phyloP scores from a whole-genome alignment of 148 eudicot genomes.

The Silene uniflora region DNA sequence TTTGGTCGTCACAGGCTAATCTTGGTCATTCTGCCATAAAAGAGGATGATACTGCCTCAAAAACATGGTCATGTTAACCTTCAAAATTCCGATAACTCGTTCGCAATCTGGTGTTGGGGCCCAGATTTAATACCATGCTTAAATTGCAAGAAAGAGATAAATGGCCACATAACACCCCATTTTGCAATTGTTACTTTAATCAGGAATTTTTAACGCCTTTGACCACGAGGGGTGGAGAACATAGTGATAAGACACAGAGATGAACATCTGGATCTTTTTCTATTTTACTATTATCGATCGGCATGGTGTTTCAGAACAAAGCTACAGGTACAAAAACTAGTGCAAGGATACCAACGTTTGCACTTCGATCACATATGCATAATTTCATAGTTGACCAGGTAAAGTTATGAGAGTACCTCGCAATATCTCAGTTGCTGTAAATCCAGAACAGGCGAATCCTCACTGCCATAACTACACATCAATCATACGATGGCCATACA shows the following conservation, averaged over 20 bases:
- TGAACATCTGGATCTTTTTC: background rate
- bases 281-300: background rate
- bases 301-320: background rate
- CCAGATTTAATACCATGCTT: too few species aligned
- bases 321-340: background rate
- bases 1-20: too few species aligned
- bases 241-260: background rate
- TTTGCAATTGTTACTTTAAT: too few species aligned
- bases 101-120: too few species aligned
- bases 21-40: too few species aligned
- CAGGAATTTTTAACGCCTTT: too few species aligned
- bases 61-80: too few species aligned
- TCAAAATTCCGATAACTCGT: too few species aligned
- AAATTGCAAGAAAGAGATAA: too few species aligned
- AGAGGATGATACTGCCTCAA: too few species aligned
- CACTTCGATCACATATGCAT: background rate
- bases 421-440: constrained; percentile 55
- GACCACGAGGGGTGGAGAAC: background rate
- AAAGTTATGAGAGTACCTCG: constrained; percentile 32
- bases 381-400: background rate
- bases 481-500: constrained; percentile 8
- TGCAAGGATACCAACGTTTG: background rate
- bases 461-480: constrained; percentile 79
- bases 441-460: constrained; percentile 60
- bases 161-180: too few species aligned